Evolutionary conservation across 306 rosid species (phyloP), one percentile per base, ranked within the genome.

Genomic region (Acacia crassicarpa): DNA sequence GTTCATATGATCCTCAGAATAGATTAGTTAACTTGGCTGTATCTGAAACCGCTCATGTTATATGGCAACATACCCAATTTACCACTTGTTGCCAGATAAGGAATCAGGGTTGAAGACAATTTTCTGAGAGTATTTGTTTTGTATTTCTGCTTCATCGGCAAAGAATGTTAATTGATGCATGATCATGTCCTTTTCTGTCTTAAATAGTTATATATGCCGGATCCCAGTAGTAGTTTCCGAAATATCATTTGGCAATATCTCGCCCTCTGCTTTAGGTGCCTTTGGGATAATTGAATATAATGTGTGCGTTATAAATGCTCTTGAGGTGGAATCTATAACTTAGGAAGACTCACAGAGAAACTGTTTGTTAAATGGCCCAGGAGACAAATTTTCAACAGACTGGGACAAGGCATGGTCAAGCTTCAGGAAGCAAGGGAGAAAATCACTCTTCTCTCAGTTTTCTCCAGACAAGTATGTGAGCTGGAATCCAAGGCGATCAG

Each of bases 321-420:
- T 71, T 45, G 22, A 45, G 51, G 59, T 45, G 41, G 59, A 25
- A 32, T 46, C 17, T 25, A 46, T 45, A 27, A 45, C 80, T 46
- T 16, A 32, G 14, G 3, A 71, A 12, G 41, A 72, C 27, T 66
- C 16, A 49, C n/a, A 41, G 51, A 59, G 20, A 22, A 65, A 72
- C 43, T 84, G 73, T 67, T 66, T 25, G 38, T 76, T 65, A 40
- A 43, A 77, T 72, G 48, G 51, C 9, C 56, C 85, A 95, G 97
- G 94, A 84, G 95, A 91, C 79, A 93, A 91, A 81, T 86, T 73
- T 83, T 86, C 97, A 77, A 89, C 87, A 9, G 98, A 95, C 66
- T 95, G 98, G 99, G 99, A 93, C 83, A 93, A 87, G 86, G 99
- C 99, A 59, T 95, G 99, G 97, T 76, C 91, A 74, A 92, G 81